phyloP scores from a whole-genome alignment of 108 stramenopile genomes.

The Cyclotella kingstonii region DNA sequence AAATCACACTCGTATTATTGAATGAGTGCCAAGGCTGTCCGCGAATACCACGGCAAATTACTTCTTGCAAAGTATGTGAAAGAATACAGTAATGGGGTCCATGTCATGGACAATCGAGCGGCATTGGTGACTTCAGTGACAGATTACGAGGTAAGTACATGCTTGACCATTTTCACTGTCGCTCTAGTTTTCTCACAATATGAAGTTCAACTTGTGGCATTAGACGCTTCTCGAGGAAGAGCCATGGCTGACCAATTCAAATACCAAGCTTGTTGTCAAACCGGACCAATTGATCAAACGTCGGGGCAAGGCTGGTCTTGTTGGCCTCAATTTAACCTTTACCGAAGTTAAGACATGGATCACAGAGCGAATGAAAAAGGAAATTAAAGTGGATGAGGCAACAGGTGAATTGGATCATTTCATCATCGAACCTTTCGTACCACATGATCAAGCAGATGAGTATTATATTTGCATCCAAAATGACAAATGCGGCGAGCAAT shows the following conservation, averaged over 20 bases:
- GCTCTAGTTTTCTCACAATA: not conserved
- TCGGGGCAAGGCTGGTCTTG: conserved; percentile 89
- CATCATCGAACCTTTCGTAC: conserved; percentile 88
- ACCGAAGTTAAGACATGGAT: conserved; percentile 77
- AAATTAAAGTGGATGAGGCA: conserved; percentile 62
- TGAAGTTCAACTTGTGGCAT: not conserved
- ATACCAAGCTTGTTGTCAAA: conserved; percentile 76
- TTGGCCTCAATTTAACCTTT: conserved; percentile 78
- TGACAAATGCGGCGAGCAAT: conserved; percentile 75
- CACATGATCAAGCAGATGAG: conserved; percentile 79
- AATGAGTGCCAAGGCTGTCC: conserved; percentile 87
- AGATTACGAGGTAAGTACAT: conserved; percentile 43
- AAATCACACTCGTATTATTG: too few relatives aligned
- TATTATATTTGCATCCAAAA: conserved; percentile 90
- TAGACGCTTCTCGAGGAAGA: conserved; percentile 44
- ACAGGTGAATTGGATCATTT: conserved; percentile 76
- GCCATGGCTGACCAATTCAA: conserved; percentile 59
- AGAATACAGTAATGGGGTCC: conserved; percentile 49
- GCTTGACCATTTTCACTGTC: too few relatives aligned
- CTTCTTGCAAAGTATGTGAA: conserved; percentile 69
- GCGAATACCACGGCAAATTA: conserved; percentile 89
- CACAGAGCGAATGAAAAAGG: conserved; percentile 63
- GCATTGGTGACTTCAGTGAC: conserved; percentile 45
- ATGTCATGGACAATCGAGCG: conserved; percentile 64
- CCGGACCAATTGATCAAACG: conserved; percentile 94